These are phyloP conservation scores for Aphanomyces stellatus DNA, from an alignment of 352 stramenopile species.

Conservation along the genomic window DNA sequence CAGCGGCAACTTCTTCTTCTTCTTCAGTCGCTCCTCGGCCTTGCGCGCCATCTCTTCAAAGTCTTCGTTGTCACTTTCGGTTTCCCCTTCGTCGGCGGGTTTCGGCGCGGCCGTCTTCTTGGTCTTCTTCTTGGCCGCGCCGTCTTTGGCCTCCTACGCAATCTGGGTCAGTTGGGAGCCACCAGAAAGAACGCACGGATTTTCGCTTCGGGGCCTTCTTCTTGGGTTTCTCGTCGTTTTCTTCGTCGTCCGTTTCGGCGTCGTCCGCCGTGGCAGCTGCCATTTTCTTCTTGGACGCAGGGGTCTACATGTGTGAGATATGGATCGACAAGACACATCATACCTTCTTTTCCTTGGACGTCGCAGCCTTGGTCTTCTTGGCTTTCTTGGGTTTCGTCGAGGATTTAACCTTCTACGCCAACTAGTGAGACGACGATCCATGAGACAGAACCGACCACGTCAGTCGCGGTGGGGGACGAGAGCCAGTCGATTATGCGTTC, in stretches of 20 bases:
- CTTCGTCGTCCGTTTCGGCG: slow-evolving; percentile 6
- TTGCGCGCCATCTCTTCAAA: slow-evolving; percentile 39
- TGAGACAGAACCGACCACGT: slow-evolving; percentile 27
- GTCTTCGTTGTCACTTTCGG: slow-evolving; percentile 42
- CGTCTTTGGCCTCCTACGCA: slow-evolving; percentile 17
- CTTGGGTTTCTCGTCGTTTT: not conserved
- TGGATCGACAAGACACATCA: not conserved
- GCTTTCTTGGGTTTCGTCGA: not conserved
- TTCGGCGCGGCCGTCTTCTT: slow-evolving; percentile 23
- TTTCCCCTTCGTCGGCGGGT: slow-evolving; percentile 30
- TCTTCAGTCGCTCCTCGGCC: slow-evolving; percentile 20
- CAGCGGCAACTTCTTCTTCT: slow-evolving; percentile 24
- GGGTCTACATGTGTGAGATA: not conserved
- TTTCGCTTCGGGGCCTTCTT: slow-evolving; percentile 23
- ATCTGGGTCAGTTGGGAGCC: not conserved
- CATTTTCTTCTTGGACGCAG: not conserved
- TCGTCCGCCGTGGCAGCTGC: not conserved
- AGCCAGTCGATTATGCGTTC: slow-evolving; percentile 70
- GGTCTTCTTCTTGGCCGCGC: slow-evolving; percentile 35
- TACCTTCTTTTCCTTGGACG: no score
- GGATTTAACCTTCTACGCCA: not conserved
- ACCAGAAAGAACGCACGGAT: slow-evolving; percentile 21
- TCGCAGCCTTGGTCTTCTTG: not conserved
- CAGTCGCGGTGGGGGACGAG: slow-evolving; percentile 44
- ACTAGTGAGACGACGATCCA: no score